Evolutionary conservation across 2,329 filamentous ascomycete species (phyloP).

Genomic region (Diaporthe sp.): DNA sequence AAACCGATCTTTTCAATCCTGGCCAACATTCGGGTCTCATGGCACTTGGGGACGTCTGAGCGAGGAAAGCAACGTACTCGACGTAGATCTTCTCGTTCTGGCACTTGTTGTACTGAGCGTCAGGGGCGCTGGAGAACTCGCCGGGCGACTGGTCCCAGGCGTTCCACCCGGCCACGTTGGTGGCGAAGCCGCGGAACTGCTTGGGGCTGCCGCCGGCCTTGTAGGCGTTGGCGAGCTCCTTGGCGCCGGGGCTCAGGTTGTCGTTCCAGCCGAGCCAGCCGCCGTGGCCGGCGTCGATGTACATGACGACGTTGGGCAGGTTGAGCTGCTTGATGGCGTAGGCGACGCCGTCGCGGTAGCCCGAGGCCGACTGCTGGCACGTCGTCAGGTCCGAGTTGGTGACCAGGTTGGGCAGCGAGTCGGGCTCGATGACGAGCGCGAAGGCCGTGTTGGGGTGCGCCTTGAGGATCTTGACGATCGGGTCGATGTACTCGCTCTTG

Average conservation of each 20-base stretch:
- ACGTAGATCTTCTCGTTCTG: constrained; percentile 58
- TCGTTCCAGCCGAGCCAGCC: constrained; percentile 72
- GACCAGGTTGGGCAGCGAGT: constrained; percentile 73
- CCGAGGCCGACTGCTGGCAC: constrained; percentile 65
- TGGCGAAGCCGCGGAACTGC: constrained; percentile 66
- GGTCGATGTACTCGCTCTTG: constrained; percentile 58
- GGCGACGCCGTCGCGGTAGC: constrained; percentile 67
- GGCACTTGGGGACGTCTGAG: neutral
- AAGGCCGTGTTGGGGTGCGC: constrained; percentile 65
- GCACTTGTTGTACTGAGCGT: constrained; percentile 36
- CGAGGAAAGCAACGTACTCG: constrained; percentile 50
- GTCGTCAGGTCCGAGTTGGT: constrained; percentile 69
- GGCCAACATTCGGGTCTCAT: too few species aligned
- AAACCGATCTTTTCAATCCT: too few species aligned
- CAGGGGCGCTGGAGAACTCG: constrained; percentile 59
- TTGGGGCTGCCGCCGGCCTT: constrained; percentile 64
- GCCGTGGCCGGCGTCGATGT: constrained; percentile 69
- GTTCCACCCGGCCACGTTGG: constrained; percentile 72
- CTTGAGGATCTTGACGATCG: constrained; percentile 65
- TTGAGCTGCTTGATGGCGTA: constrained; percentile 67
- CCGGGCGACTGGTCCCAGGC: constrained; percentile 57
- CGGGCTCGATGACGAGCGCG: constrained; percentile 66
- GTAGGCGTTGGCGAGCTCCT: constrained; percentile 62
- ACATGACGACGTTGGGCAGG: constrained; percentile 70
- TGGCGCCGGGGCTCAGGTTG: constrained; percentile 64